Base-by-base conservation (phyloP, 208 protist species). In the Vickermania ingenoplastis region DNA sequence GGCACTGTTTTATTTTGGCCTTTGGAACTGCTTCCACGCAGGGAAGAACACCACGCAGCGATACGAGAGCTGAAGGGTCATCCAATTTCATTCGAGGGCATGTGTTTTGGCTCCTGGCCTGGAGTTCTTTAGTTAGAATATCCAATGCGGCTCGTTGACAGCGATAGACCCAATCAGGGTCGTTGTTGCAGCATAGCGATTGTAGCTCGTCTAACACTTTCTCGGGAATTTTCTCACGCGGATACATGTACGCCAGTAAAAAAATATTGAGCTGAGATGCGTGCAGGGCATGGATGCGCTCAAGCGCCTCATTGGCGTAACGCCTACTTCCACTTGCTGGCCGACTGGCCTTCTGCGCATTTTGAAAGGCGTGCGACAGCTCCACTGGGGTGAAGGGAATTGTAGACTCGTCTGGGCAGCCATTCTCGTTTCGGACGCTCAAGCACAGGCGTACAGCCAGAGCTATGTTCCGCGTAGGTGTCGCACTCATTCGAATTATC, bases 71-170 rank as follows among this genome's bases (percentile, higher is more conserved):
- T 31, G 75, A 71, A 2, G 81, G 77, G 57, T 93, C 81, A 36
- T 89, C 82, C 57, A 65, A 65, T 29, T 81, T 88, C 2, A 62
- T 49, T 21, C 76, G 74, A 4, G 76, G 73, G 45, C 80, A 72
- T 0, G 81, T 68, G 41, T 73, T 77, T 7, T 61, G 63, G 28
- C 71, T 54, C 36, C 71, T 71, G 17, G 79, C 77, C 57, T 81
- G 68, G 61, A 93, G 59, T 65, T 94, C 83, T 17, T 63, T 41
- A 17, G 68, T 63, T 14, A 94, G 67, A 41, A 89, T 59, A 31
- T 73, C 68, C 45, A 90, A 72, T 25, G 87, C 81, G n/a, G 84
- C 61, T 3, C 54, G 75, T 69, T 94, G 87, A 63, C 83, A 91
- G 49, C 67, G 56, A 53, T 77, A 60, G 24, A 69, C 66, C 81